Evolutionary conservation across 805 yeast genomes (phyloP), one percentile per base, ranked within the genome.

Genomic region (Isabelozyma pseudorhagii): DNA sequence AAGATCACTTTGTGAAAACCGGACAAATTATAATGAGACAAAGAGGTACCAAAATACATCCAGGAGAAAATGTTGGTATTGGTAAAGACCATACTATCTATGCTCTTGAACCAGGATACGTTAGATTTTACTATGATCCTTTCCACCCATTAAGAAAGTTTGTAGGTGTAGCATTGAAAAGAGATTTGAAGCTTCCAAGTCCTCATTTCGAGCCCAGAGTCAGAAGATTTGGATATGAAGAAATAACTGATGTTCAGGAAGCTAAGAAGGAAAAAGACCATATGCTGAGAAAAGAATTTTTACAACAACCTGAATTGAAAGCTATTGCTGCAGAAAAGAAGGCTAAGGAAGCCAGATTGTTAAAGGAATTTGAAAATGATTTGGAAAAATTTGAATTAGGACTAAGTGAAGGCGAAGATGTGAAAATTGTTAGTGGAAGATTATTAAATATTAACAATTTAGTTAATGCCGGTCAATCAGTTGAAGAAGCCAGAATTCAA

Each of bases 71-170:
- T 59, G 87, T 83, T 9, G 84, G 84, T 8, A 89, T 93, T 52
- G 99, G 99, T 54, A 85, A 83, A 60, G 98, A 94, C 67, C 97
- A 92, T 67, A 93, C 99, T 1, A 80, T 94, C 31, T 90, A 77
- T 67, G 97, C 99, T 3, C 61, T 76, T 36, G 98, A 94, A 64
- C 97, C 97, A 3, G 99, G 99, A 25, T 90, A 75, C 66, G 97
- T 93, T 29, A 81, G 96, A 54, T 94, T 82, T 70, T 94, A 94
- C 69, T 72, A 85, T 52, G 97, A 94, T 73, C 98, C 99, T 5
- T 94, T 94, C 78, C 98, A 94, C 63, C 97, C 98, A 41, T 82
- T 83, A 65, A 83, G 97, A 64, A 87, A 84, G 63, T 89, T 89
- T 63, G 87, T 91, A 54, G 99, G 99, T 39, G 84, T 94, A 38